A percentile compares a stretch with the other conserved stretches of the same genome.
Conservation (phyloP, 495 filamentous ascomycete species). For the Xylaria palmicola region DNA sequence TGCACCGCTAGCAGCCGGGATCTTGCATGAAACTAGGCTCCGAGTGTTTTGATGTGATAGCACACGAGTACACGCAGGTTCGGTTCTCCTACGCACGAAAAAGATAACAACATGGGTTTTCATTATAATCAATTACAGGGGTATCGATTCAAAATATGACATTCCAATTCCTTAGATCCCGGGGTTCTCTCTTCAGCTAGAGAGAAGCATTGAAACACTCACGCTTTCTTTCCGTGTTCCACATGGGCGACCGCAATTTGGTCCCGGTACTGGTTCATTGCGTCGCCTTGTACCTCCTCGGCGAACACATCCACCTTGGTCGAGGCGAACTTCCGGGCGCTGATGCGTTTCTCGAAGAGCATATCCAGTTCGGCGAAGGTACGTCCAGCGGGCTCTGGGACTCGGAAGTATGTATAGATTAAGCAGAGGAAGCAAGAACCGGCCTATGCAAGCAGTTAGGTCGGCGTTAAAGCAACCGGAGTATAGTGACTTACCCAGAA, state of each 20-base stretch:
- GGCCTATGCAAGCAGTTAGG: conserved; percentile 28
- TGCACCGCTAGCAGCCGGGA: neutral
- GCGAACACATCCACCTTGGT: conserved; percentile 68
- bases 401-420: conserved; percentile 71
- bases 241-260: conserved; percentile 23
- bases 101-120: neutral
- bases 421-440: conserved; percentile 72
- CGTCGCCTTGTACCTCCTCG: conserved; percentile 52
- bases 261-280: conserved; percentile 50
- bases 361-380: conserved; percentile 74
- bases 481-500: conserved; percentile 60
- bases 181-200: neutral
- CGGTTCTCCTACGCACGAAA: neutral
- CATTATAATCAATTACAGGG: neutral
- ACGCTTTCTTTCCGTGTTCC: conserved; percentile 19
- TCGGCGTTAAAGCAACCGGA: neutral
- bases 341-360: conserved; percentile 64
- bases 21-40: neutral
- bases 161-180: neutral
- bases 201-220: neutral
- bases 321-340: conserved; percentile 65
- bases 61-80: neutral
- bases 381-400: conserved; percentile 69
- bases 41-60: neutral
- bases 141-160: neutral